Evolutionary conservation across 345 rosid species (phyloP).

Genomic region (Sonneratia caseolaris): DNA sequence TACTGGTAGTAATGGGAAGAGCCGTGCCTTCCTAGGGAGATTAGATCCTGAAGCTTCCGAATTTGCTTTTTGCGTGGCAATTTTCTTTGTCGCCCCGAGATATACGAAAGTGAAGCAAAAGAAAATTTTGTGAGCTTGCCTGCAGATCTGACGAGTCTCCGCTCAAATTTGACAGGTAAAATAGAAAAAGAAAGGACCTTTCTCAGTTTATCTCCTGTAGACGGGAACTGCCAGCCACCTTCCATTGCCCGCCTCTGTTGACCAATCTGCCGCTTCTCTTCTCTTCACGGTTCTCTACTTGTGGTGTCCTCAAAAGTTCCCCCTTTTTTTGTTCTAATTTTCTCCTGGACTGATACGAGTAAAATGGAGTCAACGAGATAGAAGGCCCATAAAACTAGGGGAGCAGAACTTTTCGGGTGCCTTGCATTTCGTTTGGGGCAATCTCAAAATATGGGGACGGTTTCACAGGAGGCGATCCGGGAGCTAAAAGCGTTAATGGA

Average conservation of each 20-base stretch:
- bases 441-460: conserved; percentile 26
- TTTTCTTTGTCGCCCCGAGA: too few species aligned
- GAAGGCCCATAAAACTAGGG: not conserved
- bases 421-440: conserved; percentile 4
- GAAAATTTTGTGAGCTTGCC: not conserved
- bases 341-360: not conserved
- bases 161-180: too few species aligned
- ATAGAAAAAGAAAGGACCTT: not conserved
- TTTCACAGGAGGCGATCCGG: conserved; percentile 37
- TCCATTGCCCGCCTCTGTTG: too few species aligned
- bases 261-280: too few species aligned
- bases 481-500: conserved; percentile 31
- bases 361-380: not conserved
- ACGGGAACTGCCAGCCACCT: too few species aligned
- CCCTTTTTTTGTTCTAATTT: not conserved
- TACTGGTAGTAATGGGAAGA: not conserved
- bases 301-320: not conserved
- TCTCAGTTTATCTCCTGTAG: not conserved
- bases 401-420: conserved; percentile 4
- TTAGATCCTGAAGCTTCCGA: conserved; percentile 7
- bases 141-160: too few species aligned
- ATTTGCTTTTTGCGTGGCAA: not conserved
- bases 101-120: too few species aligned
- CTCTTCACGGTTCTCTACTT: not conserved
- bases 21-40: not conserved